Evolutionary conservation across 257 asterid genomes (phyloP).

Genomic region (Coffea canephora): DNA sequence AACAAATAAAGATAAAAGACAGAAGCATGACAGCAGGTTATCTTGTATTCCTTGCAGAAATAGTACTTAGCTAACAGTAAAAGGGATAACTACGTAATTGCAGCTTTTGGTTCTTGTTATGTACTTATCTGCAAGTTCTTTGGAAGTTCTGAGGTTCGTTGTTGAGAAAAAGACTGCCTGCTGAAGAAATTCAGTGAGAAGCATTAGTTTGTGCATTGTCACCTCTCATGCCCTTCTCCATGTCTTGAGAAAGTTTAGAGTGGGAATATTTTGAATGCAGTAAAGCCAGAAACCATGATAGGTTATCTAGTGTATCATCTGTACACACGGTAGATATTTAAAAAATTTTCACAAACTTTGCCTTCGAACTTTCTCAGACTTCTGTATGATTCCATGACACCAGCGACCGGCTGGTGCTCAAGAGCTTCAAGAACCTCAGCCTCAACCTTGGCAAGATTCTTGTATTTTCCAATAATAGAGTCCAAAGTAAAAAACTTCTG

Average conservation of each 20-base stretch:
- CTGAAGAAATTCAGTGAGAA: neutral
- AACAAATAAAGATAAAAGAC: neutral
- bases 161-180: neutral
- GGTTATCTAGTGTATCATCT: too few species aligned
- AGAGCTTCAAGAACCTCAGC: too few species aligned
- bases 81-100: neutral
- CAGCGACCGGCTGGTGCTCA: too few species aligned
- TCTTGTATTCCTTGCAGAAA: neutral
- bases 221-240: neutral
- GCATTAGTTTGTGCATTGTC: neutral
- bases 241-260: neutral
- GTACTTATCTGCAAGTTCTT: neutral
- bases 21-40: neutral
- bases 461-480: too few species aligned
- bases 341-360: too few species aligned
- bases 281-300: too few species aligned
- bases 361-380: too few species aligned
- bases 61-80: neutral
- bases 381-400: too few species aligned
- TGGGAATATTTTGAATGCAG: too few species aligned
- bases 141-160: neutral
- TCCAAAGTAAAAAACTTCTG: too few species aligned
- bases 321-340: too few species aligned
- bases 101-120: neutral
- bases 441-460: too few species aligned